Conservation (phyloP, 176 grass and related monocot genomes). For the Oryza glumipatula region DNA sequence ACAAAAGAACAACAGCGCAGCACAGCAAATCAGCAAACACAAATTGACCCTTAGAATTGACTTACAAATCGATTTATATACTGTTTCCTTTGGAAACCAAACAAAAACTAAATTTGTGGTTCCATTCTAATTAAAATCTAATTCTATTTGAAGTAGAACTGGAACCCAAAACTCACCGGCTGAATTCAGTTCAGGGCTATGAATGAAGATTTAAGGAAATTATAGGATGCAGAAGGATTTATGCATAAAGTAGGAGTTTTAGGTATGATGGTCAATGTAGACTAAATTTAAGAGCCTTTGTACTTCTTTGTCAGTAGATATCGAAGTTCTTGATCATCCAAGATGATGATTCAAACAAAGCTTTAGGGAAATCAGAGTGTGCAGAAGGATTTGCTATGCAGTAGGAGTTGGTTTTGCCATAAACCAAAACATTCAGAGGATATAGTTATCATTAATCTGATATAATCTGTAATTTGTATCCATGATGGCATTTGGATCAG, state of each 20-base stretch:
- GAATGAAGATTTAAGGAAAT: neutral
- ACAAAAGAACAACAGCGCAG: neutral
- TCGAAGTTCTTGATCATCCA: neutral
- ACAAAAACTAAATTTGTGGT: neutral
- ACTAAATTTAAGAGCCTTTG: neutral
- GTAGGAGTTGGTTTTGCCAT: neutral
- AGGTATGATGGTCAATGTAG: neutral
- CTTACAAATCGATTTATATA: neutral
- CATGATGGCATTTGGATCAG: neutral
- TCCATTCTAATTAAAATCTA: neutral
- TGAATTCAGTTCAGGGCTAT: constrained; percentile 6
- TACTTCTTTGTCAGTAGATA: neutral
- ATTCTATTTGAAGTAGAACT: constrained; percentile 2
- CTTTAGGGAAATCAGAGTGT: neutral
- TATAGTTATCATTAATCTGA: neutral
- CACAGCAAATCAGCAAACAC: neutral
- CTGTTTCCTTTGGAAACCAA: neutral
- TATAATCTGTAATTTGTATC: neutral
- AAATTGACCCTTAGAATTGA: neutral
- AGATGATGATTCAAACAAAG: neutral
- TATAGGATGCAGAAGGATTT: neutral
- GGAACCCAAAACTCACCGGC: neutral
- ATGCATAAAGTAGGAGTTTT: neutral
- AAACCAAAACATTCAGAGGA: neutral
- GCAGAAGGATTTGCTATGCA: neutral